Conservation (phyloP, 2,329 filamentous ascomycete genomes). For the Zymoseptoria pseudotritici region DNA sequence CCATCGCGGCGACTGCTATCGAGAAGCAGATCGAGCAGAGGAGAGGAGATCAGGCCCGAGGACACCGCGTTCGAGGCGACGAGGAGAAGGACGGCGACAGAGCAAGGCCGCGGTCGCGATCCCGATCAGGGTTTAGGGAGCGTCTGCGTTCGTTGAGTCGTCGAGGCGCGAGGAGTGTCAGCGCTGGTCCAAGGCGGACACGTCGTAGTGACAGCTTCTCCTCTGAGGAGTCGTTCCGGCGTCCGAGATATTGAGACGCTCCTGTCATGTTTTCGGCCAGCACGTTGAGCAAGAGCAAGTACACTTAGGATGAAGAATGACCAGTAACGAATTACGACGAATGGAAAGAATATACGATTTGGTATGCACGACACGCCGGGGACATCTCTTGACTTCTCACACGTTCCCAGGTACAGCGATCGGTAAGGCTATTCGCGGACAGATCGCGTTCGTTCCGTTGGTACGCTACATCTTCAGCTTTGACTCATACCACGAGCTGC, state of each 20-base stretch:
- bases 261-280: neutral
- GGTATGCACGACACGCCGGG: too few relatives aligned
- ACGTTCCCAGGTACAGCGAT: neutral
- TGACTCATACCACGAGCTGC: neutral
- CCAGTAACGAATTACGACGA: neutral
- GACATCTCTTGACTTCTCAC: neutral
- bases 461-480: neutral
- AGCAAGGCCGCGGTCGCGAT: constrained; percentile 1
- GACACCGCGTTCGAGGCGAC: constrained; percentile 3
- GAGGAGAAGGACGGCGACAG: constrained; percentile 9
- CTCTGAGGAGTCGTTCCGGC: neutral
- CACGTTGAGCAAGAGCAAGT: neutral
- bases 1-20: constrained; percentile 18
- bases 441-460: neutral
- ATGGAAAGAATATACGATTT: neutral
- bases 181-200: neutral
- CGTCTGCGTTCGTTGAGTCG: constrained; percentile 7
- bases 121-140: constrained; percentile 2
- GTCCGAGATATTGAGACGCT: neutral
- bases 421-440: neutral
- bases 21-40: constrained; percentile 21
- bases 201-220: neutral
- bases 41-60: constrained; percentile 16
- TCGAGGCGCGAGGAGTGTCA: constrained; percentile 4
- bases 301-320: neutral